A percentile compares a stretch with the other conserved stretches of the same genome.
Conservation (phyloP, 176 grass and related monocot genomes). For the barley (Hordeum vulgare) region MorexV3_pseudomolecules_assembly NC_058522.1:8990873-8991372, state of each 20-base stretch:
- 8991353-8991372: not conserved
- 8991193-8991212: not conserved
- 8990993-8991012: not conserved
- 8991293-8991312: conserved; percentile 70
- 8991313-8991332: conserved; percentile 84
- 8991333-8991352: conserved; percentile 19
- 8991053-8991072: not conserved
- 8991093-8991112: not conserved
- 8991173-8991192: not conserved
- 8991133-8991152: not conserved
- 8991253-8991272: conserved; percentile 68
- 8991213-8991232: not conserved
- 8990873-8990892: not conserved
- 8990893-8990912: not conserved
- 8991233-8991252: not conserved
- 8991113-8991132: not conserved
- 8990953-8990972: not conserved
- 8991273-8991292: conserved; percentile 89
- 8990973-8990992: not conserved
- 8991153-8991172: not conserved
- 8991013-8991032: not conserved
- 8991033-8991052: not conserved
- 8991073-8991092: not conserved
- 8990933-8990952: not conserved
- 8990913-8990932: not conserved